Conservation (phyloP, 2,329 filamentous ascomycete species). For the Teratosphaeria zuluensis region DNA sequence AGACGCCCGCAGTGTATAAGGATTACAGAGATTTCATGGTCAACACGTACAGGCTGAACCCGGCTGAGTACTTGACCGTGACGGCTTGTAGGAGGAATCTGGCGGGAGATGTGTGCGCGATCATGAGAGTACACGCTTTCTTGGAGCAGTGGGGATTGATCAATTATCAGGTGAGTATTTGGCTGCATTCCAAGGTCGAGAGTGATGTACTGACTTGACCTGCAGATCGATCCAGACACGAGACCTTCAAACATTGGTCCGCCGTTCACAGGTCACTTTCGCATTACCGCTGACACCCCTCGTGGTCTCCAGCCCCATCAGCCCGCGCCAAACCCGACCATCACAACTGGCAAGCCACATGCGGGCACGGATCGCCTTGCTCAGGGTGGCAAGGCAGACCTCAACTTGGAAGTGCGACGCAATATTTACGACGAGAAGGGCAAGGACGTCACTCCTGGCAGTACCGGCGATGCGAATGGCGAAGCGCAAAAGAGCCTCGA, state of each 20-base stretch:
- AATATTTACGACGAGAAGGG: slow-evolving; percentile 93
- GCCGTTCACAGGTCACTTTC: slow-evolving; percentile 95
- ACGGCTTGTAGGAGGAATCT: slow-evolving; percentile 91
- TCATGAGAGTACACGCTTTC: slow-evolving; percentile 97
- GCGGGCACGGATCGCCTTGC: slow-evolving; percentile 63
- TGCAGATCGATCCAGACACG: slow-evolving; percentile 87
- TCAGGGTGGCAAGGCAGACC: slow-evolving; percentile 62
- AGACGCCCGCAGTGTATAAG: slow-evolving; percentile 94
- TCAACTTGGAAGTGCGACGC: slow-evolving; percentile 85
- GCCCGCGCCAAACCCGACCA: slow-evolving; percentile 60
- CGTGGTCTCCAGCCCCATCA: slow-evolving; percentile 92
- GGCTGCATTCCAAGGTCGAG: background rate
- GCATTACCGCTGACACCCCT: slow-evolving; percentile 89
- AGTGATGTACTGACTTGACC: slow-evolving; percentile 18
- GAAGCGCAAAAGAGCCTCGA: slow-evolving; percentile 56
- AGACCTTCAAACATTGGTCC: slow-evolving; percentile 91
- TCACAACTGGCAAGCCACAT: slow-evolving; percentile 51
- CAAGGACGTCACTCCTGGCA: slow-evolving; percentile 62
- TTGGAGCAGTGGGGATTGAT: slow-evolving; percentile 98
- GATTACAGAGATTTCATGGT: slow-evolving; percentile 99
- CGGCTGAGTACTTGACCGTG: slow-evolving; percentile 90
- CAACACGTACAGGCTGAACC: slow-evolving; percentile 95
- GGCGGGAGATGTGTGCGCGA: slow-evolving; percentile 94
- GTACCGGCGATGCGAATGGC: slow-evolving; percentile 22
- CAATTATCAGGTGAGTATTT: slow-evolving; percentile 73